Base-by-base conservation (phyloP, 2,329 filamentous ascomycete genomes). In the Nectriaceae sp. region DNA sequence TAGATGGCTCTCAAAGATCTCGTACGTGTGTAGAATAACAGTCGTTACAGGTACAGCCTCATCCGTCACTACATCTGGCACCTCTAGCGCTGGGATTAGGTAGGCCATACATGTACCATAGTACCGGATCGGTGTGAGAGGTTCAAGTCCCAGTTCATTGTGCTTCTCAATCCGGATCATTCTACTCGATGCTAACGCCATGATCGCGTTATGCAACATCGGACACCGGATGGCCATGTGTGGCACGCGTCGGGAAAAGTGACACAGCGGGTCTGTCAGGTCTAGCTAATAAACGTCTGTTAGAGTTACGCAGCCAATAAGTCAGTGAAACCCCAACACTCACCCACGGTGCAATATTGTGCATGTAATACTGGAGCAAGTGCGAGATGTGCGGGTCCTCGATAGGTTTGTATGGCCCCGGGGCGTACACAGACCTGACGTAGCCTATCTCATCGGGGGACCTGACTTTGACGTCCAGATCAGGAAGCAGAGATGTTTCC, bases 151-250 rank as follows among this genome's bases (percentile, higher is more conserved):
- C 10, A 38, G 36, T 38, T 38, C 36, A 20, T 38, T 38, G 36
- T 38, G 36, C 36, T 16, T 38, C 36, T 38, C 36, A 20, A 41
- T 29, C 5, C 46, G 46, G 4, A 31, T 45, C 46, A 40, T 16
- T 37, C 42, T 44, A 6, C 41, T 31, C 20, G 46, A 41, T 22
- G 46, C 42, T 16, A 48, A 39, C 29, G 46, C 46, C 35, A 48
- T 38, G 11, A 48, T 45, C 26, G 46, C 46, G 6, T 48, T 41
- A 11, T 44, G 46, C 15, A 48, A 41, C 46, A 48, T 48, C 16
- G 46, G 46, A 6, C 46, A 48, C 38, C 35, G 42, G 40, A 48
- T 48, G 19, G 46, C 46, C 16, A 48, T 16, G 10, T 48, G 46
- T 21, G 46, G 46, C 13, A 48, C 41, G 13, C 31, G 42, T 6